Percentiles rank a stretch among this genome's conserved stretches.
Conservation (phyloP, 208 protist species). For the Wallacemonas sp. region DNA sequence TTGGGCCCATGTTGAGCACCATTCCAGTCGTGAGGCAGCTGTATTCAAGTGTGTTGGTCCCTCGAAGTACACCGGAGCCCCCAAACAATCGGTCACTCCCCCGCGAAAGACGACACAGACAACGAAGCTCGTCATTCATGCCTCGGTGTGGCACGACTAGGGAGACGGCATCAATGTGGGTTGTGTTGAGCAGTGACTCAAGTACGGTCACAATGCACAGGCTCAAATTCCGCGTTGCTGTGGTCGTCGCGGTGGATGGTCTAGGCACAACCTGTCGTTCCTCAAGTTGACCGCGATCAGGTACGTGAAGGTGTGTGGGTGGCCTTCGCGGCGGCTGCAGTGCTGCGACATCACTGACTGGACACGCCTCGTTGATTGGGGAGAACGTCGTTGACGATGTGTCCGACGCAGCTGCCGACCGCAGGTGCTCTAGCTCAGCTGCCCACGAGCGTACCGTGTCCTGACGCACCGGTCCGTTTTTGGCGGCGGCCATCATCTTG, state of each 20-base stretch:
- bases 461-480: background rate
- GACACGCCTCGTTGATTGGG: background rate
- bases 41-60: constrained; percentile 29
- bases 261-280: background rate
- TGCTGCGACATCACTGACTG: too few relatives aligned
- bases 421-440: constrained; percentile 15
- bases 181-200: background rate
- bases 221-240: constrained; percentile 3
- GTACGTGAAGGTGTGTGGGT: background rate
- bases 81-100: constrained; percentile 3
- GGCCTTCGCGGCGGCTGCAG: background rate
- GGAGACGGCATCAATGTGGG: constrained; percentile 2
- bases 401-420: background rate
- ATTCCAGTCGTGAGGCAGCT: constrained; percentile 16
- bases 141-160: constrained; percentile 26
- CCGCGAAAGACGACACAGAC: constrained; percentile 16
- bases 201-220: constrained; percentile 17
- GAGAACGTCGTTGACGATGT: background rate
- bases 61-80: constrained; percentile 21
- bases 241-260: background rate
- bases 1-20: constrained; percentile 21
- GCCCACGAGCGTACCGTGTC: background rate
- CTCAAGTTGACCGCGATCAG: background rate
- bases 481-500: background rate
- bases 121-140: constrained; percentile 29